Base-by-base conservation (phyloP, 163 green algal genomes). In the Chlamydomonas reinhardtii region DNA sequence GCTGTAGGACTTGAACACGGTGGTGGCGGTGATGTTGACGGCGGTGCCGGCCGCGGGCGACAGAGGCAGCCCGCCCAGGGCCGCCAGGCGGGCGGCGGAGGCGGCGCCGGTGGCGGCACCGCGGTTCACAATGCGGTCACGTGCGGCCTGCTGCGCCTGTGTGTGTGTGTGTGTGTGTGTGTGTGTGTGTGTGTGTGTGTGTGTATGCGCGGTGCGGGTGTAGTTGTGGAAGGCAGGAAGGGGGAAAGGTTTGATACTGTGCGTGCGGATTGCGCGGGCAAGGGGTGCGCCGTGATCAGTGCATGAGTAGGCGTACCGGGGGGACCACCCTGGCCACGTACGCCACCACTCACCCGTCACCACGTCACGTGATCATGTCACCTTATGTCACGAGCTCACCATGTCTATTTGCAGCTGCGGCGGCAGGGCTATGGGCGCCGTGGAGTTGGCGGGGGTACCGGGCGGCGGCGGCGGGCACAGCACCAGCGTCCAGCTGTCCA, bases 401-500 rank as follows among this genome's bases (percentile, higher is more conserved):
- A 84, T 75, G 64, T 34, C 35, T 0, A 84, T 4, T 9, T 31
- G 17, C 29, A 75, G 17, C 64, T 68, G 64, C 8, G 65, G 16
- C 5, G 76, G 76, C 64, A 84, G 65, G 39, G 39, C 43, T 9
- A 56, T 56, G 48, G 48, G 48, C 6, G 48, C 48, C 11, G 48
- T 56, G 76, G 64, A 35, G n/a, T 84, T 84, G 64, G 15, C 76
- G 64, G 76, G 76, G 24, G 48, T 56, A 14, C 48, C 48, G 48
- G 48, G 48, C 48, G 48, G 48, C 48, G 48, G 48, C 48, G 48
- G 48, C 48, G 76, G 76, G 43, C 76, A 84, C 39, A 84, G 64
- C 76, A 84, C 76, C 76, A 84, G 76, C 32, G 39, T 84, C 76
- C 76, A 84, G 12, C 43, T 56, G 12, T 54, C 20, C 4, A 84